Conservation (phyloP, 176 grass and related monocot genomes). For the Zoysia pacifica region DNA sequence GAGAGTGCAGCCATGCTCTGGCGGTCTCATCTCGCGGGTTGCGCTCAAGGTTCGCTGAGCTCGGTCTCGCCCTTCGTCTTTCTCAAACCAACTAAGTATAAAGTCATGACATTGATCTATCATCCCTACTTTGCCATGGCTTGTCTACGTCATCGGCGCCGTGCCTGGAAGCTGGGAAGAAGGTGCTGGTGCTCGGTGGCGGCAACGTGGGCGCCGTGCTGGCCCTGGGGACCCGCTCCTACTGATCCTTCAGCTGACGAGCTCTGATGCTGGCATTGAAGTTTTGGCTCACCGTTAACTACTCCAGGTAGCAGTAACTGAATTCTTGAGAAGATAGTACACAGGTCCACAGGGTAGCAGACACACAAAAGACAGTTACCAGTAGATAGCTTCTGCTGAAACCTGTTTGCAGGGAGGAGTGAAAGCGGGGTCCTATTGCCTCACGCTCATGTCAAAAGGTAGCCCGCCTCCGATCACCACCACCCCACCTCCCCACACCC, state of each 20-base stretch:
- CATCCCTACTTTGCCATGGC: not conserved
- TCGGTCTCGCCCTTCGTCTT: not conserved
- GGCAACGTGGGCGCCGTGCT: constrained; percentile 50
- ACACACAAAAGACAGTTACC: constrained; percentile 19
- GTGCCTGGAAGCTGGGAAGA: constrained; percentile 17
- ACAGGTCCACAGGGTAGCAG: constrained; percentile 24
- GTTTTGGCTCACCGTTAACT: constrained; percentile 24
- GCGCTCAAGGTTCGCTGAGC: constrained; percentile 18
- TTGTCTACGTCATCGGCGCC: not conserved
- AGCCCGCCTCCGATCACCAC: too few relatives aligned
- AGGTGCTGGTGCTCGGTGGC: not conserved
- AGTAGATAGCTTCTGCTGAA: not conserved
- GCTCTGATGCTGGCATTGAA: not conserved
- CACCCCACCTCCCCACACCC: too few relatives aligned
- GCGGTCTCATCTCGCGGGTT: constrained; percentile 1
- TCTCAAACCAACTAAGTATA: not conserved
- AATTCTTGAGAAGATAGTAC: constrained; percentile 17
- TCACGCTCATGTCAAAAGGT: too few relatives aligned
- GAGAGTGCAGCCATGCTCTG: not conserved
- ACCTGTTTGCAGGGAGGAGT: not conserved
- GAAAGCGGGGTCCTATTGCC: too few relatives aligned
- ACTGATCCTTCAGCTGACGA: constrained; percentile 20
- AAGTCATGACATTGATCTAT: not conserved
- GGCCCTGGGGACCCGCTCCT: constrained; percentile 48
- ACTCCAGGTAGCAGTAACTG: constrained; percentile 16